A percentile compares a stretch with the other conserved stretches of the same genome.
Evolutionary conservation across 257 asterid species (phyloP).

Genomic region (Perilla frutescens): DNA sequence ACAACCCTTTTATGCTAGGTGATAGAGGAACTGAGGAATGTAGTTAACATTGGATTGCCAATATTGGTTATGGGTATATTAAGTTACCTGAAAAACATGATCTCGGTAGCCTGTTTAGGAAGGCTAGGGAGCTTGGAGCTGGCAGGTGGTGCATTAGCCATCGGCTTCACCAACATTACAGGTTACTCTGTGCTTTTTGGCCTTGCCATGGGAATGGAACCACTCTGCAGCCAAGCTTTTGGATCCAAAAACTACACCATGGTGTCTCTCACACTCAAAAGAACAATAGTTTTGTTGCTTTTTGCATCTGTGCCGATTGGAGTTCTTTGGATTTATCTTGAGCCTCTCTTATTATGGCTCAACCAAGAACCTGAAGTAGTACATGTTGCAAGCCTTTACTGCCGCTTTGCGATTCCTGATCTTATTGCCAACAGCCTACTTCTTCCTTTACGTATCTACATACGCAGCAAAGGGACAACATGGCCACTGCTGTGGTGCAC

Average conservation of each 20-base stretch:
- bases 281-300: constrained; percentile 70
- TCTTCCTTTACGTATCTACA: constrained; percentile 82
- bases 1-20: constrained; percentile 52
- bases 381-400: constrained; percentile 72
- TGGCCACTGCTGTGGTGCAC: constrained; percentile 96
- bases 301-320: constrained; percentile 77
- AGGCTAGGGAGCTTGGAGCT: constrained; percentile 86
- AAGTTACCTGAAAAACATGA: constrained; percentile 83
- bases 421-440: constrained; percentile 79
- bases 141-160: constrained; percentile 97
- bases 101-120: constrained; percentile 88
- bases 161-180: constrained; percentile 92
- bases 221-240: constrained; percentile 89
- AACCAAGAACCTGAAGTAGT: constrained; percentile 81
- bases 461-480: constrained; percentile 81
- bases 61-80: constrained; percentile 76
- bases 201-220: constrained; percentile 97
- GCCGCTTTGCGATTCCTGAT: constrained; percentile 78
- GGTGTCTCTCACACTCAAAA: constrained; percentile 61
- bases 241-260: constrained; percentile 74
- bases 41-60: constrained; percentile 68
- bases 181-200: constrained; percentile 94
- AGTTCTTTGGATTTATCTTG: constrained; percentile 73
- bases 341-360: constrained; percentile 74
- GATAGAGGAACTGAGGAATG: constrained; percentile 71